Conservation (phyloP, 352 stramenopile genomes). For the Phytopythium mirpurense region DNA sequence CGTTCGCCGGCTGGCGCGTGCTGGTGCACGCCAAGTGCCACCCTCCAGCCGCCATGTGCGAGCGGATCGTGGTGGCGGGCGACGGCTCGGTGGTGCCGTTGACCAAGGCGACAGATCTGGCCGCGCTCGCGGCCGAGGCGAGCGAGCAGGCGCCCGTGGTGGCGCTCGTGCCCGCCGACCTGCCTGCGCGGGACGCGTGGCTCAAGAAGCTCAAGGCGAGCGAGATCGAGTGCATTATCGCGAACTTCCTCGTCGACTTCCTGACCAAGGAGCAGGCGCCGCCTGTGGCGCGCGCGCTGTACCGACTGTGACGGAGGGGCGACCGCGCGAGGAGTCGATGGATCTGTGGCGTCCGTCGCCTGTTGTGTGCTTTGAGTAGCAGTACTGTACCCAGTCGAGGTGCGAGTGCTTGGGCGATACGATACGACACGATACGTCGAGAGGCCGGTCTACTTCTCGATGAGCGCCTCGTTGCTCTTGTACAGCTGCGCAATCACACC, state of each 20-base stretch:
- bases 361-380: no score
- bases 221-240: slow-evolving; percentile 70
- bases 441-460: slow-evolving; percentile 23
- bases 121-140: slow-evolving; percentile 22
- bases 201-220: slow-evolving; percentile 65
- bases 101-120: slow-evolving; percentile 47
- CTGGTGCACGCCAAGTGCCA: slow-evolving; percentile 71
- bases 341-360: neutral
- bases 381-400: no score
- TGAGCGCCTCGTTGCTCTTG: slow-evolving; percentile 37
- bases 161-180: slow-evolving; percentile 47
- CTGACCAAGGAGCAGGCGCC: slow-evolving; percentile 77
- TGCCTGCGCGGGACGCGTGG: slow-evolving; percentile 57
- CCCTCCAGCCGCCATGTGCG: slow-evolving; percentile 76
- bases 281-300: slow-evolving; percentile 42
- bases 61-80: slow-evolving; percentile 58
- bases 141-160: slow-evolving; percentile 44
- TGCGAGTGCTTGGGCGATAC: neutral
- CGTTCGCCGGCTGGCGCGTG: slow-evolving; percentile 65
- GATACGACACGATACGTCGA: neutral
- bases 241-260: slow-evolving; percentile 81
- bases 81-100: slow-evolving; percentile 55
- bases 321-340: neutral
- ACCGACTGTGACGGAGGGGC: slow-evolving; percentile 29
- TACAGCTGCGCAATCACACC: slow-evolving; percentile 27